A percentile compares a stretch with the other conserved stretches of the same genome.
These are phyloP conservation scores for Ephemerocybe angulata DNA, from an alignment of 768 basidiomycete genomes.

Conservation along the genomic window DNA sequence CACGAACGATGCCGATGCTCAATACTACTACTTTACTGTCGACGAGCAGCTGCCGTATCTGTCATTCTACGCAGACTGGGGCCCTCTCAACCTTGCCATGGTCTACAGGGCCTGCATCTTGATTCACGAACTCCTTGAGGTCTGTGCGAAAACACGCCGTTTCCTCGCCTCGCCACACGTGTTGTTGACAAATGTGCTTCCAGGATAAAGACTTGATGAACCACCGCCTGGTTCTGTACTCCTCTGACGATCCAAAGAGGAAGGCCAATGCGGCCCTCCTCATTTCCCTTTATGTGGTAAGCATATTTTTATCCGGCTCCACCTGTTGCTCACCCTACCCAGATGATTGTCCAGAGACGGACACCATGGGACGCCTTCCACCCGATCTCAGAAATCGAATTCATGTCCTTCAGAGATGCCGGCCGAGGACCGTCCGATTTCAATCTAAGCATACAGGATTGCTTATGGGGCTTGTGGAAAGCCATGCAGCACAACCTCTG, in stretches of 20 bases:
- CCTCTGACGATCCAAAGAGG: constrained; percentile 75
- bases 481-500: constrained; percentile 88
- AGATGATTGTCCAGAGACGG: constrained; percentile 92
- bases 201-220: constrained; percentile 72
- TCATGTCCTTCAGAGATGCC: constrained; percentile 95
- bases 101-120: constrained; percentile 91
- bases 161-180: constrained; percentile 41
- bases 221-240: constrained; percentile 84
- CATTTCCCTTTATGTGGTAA: constrained; percentile 87
- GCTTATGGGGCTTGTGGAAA: constrained; percentile 85
- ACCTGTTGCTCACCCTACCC: constrained; percentile 13
- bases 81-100: constrained; percentile 88
- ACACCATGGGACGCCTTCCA: constrained; percentile 94
- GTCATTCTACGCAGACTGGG: constrained; percentile 94
- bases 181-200: constrained; percentile 16
- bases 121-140: constrained; percentile 85
- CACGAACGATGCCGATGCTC: constrained; percentile 63
- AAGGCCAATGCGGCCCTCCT: constrained; percentile 96
- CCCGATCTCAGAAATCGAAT: constrained; percentile 87
- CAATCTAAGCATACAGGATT: constrained; percentile 90
- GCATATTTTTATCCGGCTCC: constrained; percentile 27
- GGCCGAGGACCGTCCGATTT: constrained; percentile 91
- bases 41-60: constrained; percentile 91
- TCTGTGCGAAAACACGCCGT: constrained; percentile 28
- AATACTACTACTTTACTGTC: constrained; percentile 88